Conservation (phyloP, 495 filamentous ascomycete genomes). For the Neurospora sublineolata region DNA sequence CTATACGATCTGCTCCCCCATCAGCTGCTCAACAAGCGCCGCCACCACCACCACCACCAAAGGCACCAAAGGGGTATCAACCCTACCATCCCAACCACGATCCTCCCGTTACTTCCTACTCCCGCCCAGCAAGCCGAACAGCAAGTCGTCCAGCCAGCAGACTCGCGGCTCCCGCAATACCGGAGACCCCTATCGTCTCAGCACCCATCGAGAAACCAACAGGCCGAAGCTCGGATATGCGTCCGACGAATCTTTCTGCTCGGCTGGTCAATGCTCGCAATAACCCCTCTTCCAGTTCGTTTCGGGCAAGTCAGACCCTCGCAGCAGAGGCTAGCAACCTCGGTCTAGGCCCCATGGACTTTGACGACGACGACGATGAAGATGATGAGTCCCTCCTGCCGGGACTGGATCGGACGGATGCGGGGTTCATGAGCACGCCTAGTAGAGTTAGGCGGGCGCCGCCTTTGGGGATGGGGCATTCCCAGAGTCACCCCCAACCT, state of each 20-base stretch:
- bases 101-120: background rate
- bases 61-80: background rate
- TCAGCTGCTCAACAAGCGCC: background rate
- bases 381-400: constrained; percentile 5
- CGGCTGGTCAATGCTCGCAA: background rate
- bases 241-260: constrained; percentile 2
- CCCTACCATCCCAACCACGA: background rate
- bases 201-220: background rate
- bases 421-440: constrained; percentile 24
- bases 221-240: constrained; percentile 4
- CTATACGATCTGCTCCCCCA: background rate
- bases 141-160: background rate
- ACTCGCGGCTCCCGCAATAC: background rate
- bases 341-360: constrained; percentile 19
- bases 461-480: constrained; percentile 5
- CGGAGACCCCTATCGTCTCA: background rate
- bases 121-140: background rate
- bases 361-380: constrained; percentile 15
- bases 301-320: background rate
- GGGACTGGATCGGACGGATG: constrained; percentile 7
- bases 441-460: constrained; percentile 15
- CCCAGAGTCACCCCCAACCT: background rate
- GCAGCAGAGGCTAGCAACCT: background rate
- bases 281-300: background rate
- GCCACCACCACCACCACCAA: background rate